These are phyloP conservation scores for Dictyostelium purpureum DNA, from an alignment of 78 protist genomes.

Conservation along the genomic window DNA sequence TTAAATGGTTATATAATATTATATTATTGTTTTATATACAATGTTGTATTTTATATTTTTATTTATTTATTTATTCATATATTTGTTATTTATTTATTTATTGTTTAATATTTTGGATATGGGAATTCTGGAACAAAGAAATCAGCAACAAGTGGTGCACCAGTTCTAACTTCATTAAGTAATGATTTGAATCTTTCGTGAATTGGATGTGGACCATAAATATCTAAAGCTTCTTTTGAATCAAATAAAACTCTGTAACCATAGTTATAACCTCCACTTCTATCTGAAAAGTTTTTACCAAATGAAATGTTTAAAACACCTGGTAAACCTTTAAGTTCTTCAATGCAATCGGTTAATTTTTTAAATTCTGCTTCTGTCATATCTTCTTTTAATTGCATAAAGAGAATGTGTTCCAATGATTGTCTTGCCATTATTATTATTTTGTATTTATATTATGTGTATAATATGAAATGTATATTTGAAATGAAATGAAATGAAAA, in stretches of 20 bases:
- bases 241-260: constrained; percentile 56
- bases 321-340: constrained; percentile 12
- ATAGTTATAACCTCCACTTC: constrained; percentile 69
- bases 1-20: background rate
- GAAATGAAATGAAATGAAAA: background rate
- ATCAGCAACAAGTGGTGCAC: constrained; percentile 45
- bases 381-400: constrained; percentile 47
- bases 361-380: background rate
- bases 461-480: background rate
- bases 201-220: constrained; percentile 37
- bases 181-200: constrained; percentile 35
- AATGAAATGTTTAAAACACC: constrained; percentile 48
- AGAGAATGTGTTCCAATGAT: constrained; percentile 52
- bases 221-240: background rate
- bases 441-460: background rate
- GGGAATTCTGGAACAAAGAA: constrained; percentile 27
- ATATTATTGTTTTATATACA: background rate
- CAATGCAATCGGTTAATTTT: constrained; percentile 12
- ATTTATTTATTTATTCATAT: background rate
- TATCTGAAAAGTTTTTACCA: constrained; percentile 40
- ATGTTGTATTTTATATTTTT: background rate
- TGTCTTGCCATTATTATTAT: background rate
- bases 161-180: constrained; percentile 3
- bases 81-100: background rate
- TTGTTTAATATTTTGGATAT: background rate